A percentile compares a stretch with the other conserved stretches of the same genome.
Conservation (phyloP, 2,329 filamentous ascomycete genomes). For the Colletotrichum karsti region DNA sequence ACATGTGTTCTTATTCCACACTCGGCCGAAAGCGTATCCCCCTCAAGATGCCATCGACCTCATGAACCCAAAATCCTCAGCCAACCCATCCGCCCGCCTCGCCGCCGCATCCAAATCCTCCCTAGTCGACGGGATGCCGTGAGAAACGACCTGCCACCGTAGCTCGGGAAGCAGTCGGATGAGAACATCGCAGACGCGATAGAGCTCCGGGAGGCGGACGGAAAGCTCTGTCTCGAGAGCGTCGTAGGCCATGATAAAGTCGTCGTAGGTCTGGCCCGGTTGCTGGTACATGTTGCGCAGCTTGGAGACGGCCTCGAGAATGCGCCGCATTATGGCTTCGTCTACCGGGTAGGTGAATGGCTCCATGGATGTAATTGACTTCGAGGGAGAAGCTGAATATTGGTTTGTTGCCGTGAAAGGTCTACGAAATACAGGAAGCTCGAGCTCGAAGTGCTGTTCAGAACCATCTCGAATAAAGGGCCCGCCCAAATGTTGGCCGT, state of each 20-base stretch:
- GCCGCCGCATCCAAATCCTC: neutral
- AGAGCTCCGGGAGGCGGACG: neutral
- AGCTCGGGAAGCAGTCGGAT: neutral
- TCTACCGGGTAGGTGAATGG: neutral
- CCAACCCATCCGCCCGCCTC: neutral
- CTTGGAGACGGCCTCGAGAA: neutral
- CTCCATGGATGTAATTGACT: neutral
- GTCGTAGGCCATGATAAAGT: neutral
- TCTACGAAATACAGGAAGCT: too few species aligned
- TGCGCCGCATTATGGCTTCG: neutral
- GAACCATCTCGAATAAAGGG: too few species aligned
- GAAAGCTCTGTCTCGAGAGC: neutral
- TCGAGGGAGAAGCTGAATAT: neutral
- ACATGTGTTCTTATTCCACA: too few species aligned
- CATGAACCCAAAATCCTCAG: neutral
- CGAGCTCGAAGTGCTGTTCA: too few species aligned
- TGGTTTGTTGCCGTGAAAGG: neutral
- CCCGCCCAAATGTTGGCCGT: too few species aligned
- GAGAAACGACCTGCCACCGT: neutral
- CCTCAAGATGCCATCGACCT: neutral
- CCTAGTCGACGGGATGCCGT: neutral
- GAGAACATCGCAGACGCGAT: neutral
- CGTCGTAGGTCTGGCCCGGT: neutral
- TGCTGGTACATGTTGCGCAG: neutral
- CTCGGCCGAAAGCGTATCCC: neutral